phyloP scores from a whole-genome alignment of 2,329 filamentous ascomycete species.

The Pseudogymnoascus sp. region DNA sequence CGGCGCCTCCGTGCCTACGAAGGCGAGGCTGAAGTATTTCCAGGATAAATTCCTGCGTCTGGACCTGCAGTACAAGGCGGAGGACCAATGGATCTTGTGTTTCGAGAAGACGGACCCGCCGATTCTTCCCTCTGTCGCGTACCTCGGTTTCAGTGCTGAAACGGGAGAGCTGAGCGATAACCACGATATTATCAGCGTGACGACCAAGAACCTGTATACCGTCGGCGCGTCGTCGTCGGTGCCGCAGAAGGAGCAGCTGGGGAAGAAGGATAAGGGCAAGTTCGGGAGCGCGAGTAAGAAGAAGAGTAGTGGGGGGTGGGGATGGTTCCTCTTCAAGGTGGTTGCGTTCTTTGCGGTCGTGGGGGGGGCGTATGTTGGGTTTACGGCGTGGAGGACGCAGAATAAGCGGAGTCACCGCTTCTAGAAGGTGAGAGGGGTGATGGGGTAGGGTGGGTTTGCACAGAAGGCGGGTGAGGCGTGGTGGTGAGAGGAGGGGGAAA shows the following conservation, averaged over 20 bases:
- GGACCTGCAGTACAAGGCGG: slow-evolving; percentile 88
- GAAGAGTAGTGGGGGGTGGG: slow-evolving; percentile 40
- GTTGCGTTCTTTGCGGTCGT: slow-evolving; percentile 63
- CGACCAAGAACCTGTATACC: slow-evolving; percentile 79
- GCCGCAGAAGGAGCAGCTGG: slow-evolving; percentile 18
- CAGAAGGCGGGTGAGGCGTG: background rate
- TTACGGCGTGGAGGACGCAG: slow-evolving; percentile 63
- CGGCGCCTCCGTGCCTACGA: slow-evolving; percentile 69
- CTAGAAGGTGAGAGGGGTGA: slow-evolving; percentile 12
- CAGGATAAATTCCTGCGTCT: slow-evolving; percentile 87
- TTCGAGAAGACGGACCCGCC: slow-evolving; percentile 67
- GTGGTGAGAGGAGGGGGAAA: background rate
- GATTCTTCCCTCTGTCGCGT: slow-evolving; percentile 68
- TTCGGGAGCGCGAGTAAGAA: slow-evolving; percentile 14
- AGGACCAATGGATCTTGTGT: slow-evolving; percentile 81
- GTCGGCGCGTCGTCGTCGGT: slow-evolving; percentile 10
- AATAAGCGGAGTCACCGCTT: slow-evolving; percentile 26
- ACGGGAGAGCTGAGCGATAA: slow-evolving; percentile 96
- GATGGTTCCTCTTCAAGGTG: slow-evolving; percentile 73
- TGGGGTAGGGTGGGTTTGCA: background rate
- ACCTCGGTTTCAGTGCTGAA: slow-evolving; percentile 74
- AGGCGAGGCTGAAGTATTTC: slow-evolving; percentile 87
- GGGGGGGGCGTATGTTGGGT: slow-evolving; percentile 75
- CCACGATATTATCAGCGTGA: slow-evolving; percentile 87
- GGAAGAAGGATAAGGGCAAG: slow-evolving; percentile 12